Conservation (phyloP, 805 yeast genomes). For the Maudiozyma saulgeensis region DNA sequence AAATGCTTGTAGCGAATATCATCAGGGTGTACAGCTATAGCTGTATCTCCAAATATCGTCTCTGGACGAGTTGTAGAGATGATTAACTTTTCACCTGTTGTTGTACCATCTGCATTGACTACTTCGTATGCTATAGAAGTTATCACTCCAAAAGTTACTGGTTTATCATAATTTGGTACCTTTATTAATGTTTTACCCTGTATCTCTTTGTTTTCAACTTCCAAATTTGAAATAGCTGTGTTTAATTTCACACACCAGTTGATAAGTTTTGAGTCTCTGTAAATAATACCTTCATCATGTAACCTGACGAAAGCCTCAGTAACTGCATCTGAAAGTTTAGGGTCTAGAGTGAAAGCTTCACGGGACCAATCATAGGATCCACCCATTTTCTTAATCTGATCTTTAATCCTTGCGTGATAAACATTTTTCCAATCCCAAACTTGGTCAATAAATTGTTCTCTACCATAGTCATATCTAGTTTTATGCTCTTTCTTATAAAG, state of each 20-base stretch:
- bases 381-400: conserved; percentile 77
- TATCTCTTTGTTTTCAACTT: conserved; percentile 83
- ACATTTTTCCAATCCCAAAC: conserved; percentile 98
- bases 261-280: conserved; percentile 83
- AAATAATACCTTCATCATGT: conserved; percentile 88
- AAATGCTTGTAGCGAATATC: conserved; percentile 85
- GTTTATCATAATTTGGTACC: conserved; percentile 83
- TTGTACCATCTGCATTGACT: conserved; percentile 51
- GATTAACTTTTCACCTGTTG: conserved; percentile 59
- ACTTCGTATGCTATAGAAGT: conserved; percentile 88
- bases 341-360: conserved; percentile 87
- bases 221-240: conserved; percentile 91
- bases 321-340: conserved; percentile 67
- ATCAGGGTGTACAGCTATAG: conserved; percentile 92
- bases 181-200: conserved; percentile 66
- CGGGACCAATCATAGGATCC: conserved; percentile 94
- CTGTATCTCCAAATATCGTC: conserved; percentile 95
- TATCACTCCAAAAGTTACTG: conserved; percentile 88
- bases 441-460: conserved; percentile 73
- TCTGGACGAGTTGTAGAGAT: conserved; percentile 99
- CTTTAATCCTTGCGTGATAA: conserved; percentile 73
- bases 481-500: conserved; percentile 73
- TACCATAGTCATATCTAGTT: conserved; percentile 88
- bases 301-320: conserved; percentile 79
- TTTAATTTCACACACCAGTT: conserved; percentile 92